Base-by-base conservation (phyloP, 768 basidiomycete species). In the Lactifluus volemus region DNA sequence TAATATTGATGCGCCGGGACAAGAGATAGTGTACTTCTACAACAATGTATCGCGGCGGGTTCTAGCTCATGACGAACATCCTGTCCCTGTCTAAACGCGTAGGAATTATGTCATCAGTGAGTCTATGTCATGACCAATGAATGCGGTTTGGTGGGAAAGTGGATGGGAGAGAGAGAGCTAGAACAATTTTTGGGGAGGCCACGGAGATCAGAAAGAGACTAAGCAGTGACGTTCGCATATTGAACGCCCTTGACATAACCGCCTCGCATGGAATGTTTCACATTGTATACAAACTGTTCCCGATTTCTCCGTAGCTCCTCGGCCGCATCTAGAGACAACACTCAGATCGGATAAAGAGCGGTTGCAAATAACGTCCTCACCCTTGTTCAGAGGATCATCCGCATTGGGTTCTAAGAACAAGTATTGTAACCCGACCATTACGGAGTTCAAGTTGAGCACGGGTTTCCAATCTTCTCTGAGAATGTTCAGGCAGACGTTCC, bases 391-490 rank as follows among this genome's bases (percentile, higher is more conserved):
- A 15, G 97, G 97, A 74, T 99, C 97, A 68, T 98, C 96, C 42
- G 97, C 90, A 68, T 99, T 99, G 14, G 97, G 97, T 74, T 99
- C 97, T 59, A 99, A 79, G 81, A 99, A 99, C 55, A 99, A 82
- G 70, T 98, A 99, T 73, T 99, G 97, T 59, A 99, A 74, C 39
- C 97, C 97, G 61, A 98, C 92, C 92, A 98, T 96, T 65, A 99
- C 92, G 34, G 95, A 92, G 72, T 94, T 98, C 55, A 99, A 79
- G 74, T 98, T 98, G 48, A 99, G 78, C 3, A 99, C 97, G 5
- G 97, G 97, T 71, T 99, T 99, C 97, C 97, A 99, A 76, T 99
- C 97, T 78, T 99, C 97, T 71, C 97, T 85, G 60, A 98, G 82
- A 71, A 98, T 98, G 75, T 98, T 98, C 68, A 99, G 74, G 78